These are phyloP conservation scores for Phyllosticta ampelicida DNA, from an alignment of 2,329 filamentous ascomycete genomes.

Conservation along the genomic window DNA sequence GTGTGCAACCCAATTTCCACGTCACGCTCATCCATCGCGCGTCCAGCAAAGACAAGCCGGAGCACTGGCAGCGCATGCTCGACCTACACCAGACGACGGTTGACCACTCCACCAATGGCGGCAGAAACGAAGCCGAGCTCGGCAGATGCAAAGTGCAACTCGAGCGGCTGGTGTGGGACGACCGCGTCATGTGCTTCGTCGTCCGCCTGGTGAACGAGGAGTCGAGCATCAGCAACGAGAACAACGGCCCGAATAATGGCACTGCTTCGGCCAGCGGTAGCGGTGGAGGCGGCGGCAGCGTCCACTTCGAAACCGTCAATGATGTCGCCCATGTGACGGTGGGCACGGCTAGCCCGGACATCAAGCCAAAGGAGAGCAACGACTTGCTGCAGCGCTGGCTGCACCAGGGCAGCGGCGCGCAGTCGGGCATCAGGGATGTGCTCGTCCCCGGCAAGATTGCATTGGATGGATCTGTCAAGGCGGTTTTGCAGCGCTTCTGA, in stretches of 20 bases:
- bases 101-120: slow-evolving; percentile 18
- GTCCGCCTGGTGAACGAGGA: slow-evolving; percentile 42
- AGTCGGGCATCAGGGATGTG: slow-evolving; percentile 45
- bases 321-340: slow-evolving; percentile 77
- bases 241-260: slow-evolving; percentile 7
- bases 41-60: slow-evolving; percentile 46
- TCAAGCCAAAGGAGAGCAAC: slow-evolving; percentile 95
- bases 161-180: slow-evolving; percentile 67
- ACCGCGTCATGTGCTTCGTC: slow-evolving; percentile 82
- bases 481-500: slow-evolving; percentile 20
- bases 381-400: slow-evolving; percentile 69
- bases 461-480: slow-evolving; percentile 44
- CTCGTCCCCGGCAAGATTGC: slow-evolving; percentile 45
- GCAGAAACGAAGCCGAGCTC: slow-evolving; percentile 38
- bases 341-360: slow-evolving; percentile 59
- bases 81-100: slow-evolving; percentile 42
- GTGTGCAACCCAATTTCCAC: slow-evolving; percentile 80
- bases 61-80: slow-evolving; percentile 65
- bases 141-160: slow-evolving; percentile 54
- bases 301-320: slow-evolving; percentile 55
- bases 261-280: slow-evolving; percentile 14
- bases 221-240: neutral
- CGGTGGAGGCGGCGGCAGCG: slow-evolving; percentile 31
- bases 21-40: slow-evolving; percentile 86
- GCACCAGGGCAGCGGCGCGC: slow-evolving; percentile 41